phyloP scores from a whole-genome alignment of 306 rosid species.

The Elaeagnus macrophylla region DNA sequence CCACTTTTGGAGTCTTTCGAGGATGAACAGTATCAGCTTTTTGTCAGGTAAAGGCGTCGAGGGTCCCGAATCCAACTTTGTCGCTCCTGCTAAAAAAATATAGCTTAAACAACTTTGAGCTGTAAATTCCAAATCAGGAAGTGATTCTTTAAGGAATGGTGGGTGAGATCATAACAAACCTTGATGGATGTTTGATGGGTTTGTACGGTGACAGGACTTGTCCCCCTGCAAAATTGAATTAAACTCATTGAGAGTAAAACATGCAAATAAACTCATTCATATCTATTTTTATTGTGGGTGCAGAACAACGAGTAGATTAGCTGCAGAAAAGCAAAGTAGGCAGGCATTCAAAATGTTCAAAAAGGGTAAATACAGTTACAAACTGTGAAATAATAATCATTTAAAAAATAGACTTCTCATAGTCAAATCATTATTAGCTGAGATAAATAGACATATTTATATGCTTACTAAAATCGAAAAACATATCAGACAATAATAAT shows the following conservation, averaged over 20 bases:
- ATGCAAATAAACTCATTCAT: neutral
- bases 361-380: conserved; percentile 33
- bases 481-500: neutral
- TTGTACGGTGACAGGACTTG: conserved; percentile 35
- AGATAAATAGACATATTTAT: conserved; percentile 14
- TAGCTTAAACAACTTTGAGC: conserved; percentile 6
- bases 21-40: conserved; percentile 50
- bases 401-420: conserved; percentile 21
- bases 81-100: conserved; percentile 26
- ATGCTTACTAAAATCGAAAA: conserved; percentile 18
- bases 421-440: conserved; percentile 35
- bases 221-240: conserved; percentile 35
- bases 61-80: conserved; percentile 45
- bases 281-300: conserved; percentile 23
- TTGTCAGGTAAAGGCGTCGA: conserved; percentile 48
- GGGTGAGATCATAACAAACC: conserved; percentile 29
- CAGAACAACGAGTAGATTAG: conserved; percentile 27
- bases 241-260: conserved; percentile 14
- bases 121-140: conserved; percentile 8
- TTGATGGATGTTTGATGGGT: conserved; percentile 28
- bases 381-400: conserved; percentile 26
- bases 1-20: conserved; percentile 65
- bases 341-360: conserved; percentile 33
- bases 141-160: conserved; percentile 3
- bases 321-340: conserved; percentile 30